These are phyloP conservation scores for Phytophthora hibernalis DNA, from an alignment of 352 stramenopile species.

Conservation along the genomic window DNA sequence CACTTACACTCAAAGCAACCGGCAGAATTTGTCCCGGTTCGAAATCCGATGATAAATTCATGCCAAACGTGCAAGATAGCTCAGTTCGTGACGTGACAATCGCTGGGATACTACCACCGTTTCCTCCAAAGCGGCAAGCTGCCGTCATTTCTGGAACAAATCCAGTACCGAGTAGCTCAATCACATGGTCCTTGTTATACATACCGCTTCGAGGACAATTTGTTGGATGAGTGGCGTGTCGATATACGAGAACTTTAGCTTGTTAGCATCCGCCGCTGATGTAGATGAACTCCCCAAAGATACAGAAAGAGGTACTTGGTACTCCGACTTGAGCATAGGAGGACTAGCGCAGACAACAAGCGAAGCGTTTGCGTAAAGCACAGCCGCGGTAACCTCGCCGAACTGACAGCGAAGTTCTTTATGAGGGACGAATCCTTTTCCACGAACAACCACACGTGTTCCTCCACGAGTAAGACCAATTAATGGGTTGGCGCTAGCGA, in stretches of 20 bases:
- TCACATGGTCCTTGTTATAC: constrained; percentile 22
- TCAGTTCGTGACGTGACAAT: constrained; percentile 24
- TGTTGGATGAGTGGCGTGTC: constrained; percentile 30
- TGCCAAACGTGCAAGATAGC: constrained; percentile 24
- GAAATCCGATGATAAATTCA: constrained; percentile 9
- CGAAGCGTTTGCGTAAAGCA: constrained; percentile 39
- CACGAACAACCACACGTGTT: constrained; percentile 30
- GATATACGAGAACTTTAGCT: constrained; percentile 41
- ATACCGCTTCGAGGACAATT: constrained; percentile 37
- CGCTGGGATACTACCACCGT: constrained; percentile 12
- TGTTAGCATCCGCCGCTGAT: not conserved
- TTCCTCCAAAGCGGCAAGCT: constrained; percentile 41
- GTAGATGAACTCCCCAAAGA: constrained; percentile 34
- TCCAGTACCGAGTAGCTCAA: constrained; percentile 32
- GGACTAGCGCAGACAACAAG: constrained; percentile 39
- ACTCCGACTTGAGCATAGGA: constrained; percentile 30
- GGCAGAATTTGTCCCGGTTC: constrained; percentile 8
- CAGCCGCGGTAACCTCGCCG: constrained; percentile 25
- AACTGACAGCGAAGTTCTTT: constrained; percentile 46
- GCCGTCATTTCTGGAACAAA: constrained; percentile 28
- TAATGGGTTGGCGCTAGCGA: constrained; percentile 26
- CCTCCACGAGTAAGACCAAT: constrained; percentile 42
- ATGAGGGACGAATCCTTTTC: constrained; percentile 49
- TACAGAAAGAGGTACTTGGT: constrained; percentile 28
- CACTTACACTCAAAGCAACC: constrained; percentile 43